phyloP scores from a whole-genome alignment of 1,284 basidiomycete species.

The Fomitopsis pinicola region DNA sequence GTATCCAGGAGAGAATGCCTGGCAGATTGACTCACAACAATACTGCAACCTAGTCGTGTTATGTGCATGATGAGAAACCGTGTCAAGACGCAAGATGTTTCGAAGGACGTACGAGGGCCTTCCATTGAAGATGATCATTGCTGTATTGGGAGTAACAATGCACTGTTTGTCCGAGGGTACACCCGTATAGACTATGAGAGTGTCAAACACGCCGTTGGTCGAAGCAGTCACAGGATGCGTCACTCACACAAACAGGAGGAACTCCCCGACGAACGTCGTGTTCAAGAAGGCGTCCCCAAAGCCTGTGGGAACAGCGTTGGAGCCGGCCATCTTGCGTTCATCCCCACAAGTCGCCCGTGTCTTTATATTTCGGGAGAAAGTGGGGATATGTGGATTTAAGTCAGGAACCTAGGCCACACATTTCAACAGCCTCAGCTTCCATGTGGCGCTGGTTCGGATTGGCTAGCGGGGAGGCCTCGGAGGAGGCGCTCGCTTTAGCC shows the following conservation, averaged over 20 bases:
- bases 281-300: not conserved
- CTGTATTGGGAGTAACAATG: not conserved
- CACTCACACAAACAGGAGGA: not conserved
- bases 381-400: not conserved
- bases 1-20: not conserved
- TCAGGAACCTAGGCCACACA: not conserved
- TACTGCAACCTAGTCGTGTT: not conserved
- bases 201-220: not conserved
- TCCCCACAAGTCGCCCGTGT: not conserved
- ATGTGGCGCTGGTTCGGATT: not conserved
- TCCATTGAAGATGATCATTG: not conserved
- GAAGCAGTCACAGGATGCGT: not conserved
- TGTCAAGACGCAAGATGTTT: too few species aligned
- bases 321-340: not conserved
- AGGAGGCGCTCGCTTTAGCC: not conserved
- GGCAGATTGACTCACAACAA: not conserved
- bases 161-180: not conserved
- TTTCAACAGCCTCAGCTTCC: not conserved
- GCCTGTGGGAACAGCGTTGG: not conserved
- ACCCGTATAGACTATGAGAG: not conserved
- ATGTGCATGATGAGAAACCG: not conserved
- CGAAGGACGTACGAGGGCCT: not conserved
- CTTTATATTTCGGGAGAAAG: not conserved
- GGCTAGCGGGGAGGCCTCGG: not conserved
- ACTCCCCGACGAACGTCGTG: not conserved